Conservation (phyloP, 202 grass and related monocot genomes). For the Musa balbisiana region DNA sequence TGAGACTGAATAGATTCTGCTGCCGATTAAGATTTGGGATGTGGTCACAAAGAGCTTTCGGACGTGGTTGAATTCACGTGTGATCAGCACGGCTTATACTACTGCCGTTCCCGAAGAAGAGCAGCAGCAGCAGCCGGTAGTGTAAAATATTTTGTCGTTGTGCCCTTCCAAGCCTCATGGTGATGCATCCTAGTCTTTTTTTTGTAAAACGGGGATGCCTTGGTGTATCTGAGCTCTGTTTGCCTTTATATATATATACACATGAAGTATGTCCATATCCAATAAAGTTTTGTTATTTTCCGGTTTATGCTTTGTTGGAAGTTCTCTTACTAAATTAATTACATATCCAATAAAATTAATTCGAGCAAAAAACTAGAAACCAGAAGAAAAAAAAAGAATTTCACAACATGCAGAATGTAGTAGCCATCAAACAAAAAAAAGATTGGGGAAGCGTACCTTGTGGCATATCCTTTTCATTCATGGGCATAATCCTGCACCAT, state of each 20-base stretch:
- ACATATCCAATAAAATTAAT: no score
- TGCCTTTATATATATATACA: no score
- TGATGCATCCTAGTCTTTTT: slow-evolving; percentile 1
- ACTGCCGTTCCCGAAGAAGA: neutral
- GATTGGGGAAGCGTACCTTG: no score
- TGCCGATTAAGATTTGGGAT: neutral
- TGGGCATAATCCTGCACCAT: no score
- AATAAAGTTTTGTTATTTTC: neutral
- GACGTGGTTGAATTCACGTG: neutral
- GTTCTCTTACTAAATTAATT: no score
- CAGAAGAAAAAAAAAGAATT: no score
- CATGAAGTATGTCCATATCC: neutral
- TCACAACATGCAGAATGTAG: no score
- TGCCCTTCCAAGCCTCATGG: no score
- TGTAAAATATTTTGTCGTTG: neutral
- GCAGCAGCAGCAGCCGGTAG: neutral
- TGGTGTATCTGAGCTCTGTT: neutral
- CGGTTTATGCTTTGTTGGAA: no score
- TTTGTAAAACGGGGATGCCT: neutral
- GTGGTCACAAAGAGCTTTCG: neutral
- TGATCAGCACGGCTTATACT: neutral
- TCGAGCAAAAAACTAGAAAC: no score
- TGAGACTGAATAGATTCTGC: neutral
- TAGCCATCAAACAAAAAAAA: no score
- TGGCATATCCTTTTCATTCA: no score